Conservation (phyloP, 1,139 yeast species). For the Hanseniaspora uvarum region DNA sequence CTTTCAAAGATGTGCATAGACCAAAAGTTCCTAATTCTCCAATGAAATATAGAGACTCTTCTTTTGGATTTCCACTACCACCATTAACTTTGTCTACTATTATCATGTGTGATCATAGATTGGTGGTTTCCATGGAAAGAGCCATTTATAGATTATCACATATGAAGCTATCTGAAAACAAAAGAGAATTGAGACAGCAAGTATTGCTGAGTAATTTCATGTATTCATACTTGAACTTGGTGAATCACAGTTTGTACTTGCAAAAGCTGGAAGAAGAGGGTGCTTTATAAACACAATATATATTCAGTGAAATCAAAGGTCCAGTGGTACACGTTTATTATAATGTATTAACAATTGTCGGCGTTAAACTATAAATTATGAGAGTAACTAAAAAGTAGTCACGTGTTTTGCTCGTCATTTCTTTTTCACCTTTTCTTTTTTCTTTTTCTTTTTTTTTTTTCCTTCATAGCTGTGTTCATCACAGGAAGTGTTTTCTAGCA, state of each 20-base stretch:
- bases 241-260: constrained; percentile 73
- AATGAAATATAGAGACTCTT: constrained; percentile 65
- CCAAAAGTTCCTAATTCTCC: constrained; percentile 52
- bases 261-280: constrained; percentile 42
- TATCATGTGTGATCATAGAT: constrained; percentile 71
- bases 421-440: background rate
- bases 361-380: no score
- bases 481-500: background rate
- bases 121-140: constrained; percentile 89
- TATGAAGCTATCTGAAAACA: constrained; percentile 84
- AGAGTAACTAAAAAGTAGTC: no score
- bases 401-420: constrained; percentile 2
- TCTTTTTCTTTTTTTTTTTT: background rate
- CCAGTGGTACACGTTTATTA: no score
- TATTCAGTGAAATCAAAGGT: background rate
- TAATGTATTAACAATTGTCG: no score
- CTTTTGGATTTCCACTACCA: constrained; percentile 77
- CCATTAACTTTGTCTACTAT: constrained; percentile 66
- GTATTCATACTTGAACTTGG: constrained; percentile 91
- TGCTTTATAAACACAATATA: background rate
- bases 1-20: constrained; percentile 30
- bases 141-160: constrained; percentile 90
- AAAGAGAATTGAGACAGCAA: constrained; percentile 81
- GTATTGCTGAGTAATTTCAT: constrained; percentile 87
- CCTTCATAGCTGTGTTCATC: background rate